Evolutionary conservation across 2,329 filamentous ascomycete species (phyloP).

Genomic region (Byssothecium circinans): DNA sequence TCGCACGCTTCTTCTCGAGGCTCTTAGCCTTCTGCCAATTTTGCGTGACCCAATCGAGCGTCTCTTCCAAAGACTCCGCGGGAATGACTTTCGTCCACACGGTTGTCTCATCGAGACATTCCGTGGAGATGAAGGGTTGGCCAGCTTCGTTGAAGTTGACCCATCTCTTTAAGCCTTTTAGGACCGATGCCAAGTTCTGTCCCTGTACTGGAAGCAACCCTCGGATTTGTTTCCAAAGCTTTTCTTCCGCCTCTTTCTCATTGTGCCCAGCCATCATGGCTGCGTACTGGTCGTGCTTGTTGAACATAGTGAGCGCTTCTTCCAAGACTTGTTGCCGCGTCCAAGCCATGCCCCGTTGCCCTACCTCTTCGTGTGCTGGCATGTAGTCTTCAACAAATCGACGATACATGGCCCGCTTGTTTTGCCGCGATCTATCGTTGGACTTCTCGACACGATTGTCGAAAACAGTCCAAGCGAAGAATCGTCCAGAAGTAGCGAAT

Average conservation of each 20-base stretch:
- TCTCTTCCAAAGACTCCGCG: constrained; percentile 8
- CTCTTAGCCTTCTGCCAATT: constrained; percentile 36
- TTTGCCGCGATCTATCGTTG: constrained; percentile 62
- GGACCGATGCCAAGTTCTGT: constrained; percentile 21
- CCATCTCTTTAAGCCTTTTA: constrained; percentile 40
- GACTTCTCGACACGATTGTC: constrained; percentile 38
- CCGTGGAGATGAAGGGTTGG: constrained; percentile 17
- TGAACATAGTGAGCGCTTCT: constrained; percentile 59
- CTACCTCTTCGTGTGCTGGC: constrained; percentile 53
- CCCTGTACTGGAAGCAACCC: constrained; percentile 32
- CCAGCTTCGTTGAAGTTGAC: constrained; percentile 30
- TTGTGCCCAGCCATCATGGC: constrained; percentile 44
- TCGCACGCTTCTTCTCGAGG: constrained; percentile 31
- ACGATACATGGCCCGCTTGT: constrained; percentile 59
- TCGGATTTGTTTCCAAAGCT: constrained; percentile 52
- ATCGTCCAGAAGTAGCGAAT: constrained; percentile 60
- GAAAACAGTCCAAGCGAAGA: constrained; percentile 56
- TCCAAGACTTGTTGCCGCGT: constrained; percentile 52
- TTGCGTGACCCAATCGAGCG: constrained; percentile 33
- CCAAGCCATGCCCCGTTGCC: constrained; percentile 15
- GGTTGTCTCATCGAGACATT: constrained; percentile 18
- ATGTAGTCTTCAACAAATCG: constrained; percentile 66
- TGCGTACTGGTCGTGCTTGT: constrained; percentile 50
- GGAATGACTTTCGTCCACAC: constrained; percentile 26
- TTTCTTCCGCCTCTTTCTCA: constrained; percentile 39